Base-by-base conservation (phyloP, 192 early-diverging fungal genomes). In the Podila horticola region DNA sequence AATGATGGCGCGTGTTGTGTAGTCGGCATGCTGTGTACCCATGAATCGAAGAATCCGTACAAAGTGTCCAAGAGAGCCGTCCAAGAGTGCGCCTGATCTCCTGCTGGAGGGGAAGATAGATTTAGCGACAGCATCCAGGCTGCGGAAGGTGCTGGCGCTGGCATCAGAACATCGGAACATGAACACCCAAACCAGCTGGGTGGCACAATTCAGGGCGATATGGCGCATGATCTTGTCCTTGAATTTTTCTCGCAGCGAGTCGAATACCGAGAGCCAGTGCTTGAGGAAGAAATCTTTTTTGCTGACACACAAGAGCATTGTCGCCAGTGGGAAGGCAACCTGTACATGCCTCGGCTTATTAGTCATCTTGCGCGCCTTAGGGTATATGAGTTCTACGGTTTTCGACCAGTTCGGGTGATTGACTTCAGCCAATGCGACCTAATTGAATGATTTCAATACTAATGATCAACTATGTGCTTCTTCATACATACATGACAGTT, bases 371-470 rank as follows among this genome's bases (percentile, higher is more conserved):
- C 91, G 89, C 12, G 95, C 97, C 82, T 94, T 94, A 33, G 93
- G 89, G 75, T 92, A 95, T 71, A 99, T 92, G 17, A 94, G 83
- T 82, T 99, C 97, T 41, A 99, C 92, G 4, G 96, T 92, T 79
- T 94, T 96, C 31, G 92, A 93, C 91, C 97, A 97, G 33, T 92
- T 92, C 5, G 97, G 98, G 59, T 98, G 83, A 70, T 98, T 99
- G 29, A 97, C 97, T 82, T 98, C 98, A 9, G 94, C 96, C 49
- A 91, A 88, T 8, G 96, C 97, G 4, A 98, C 90, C 87, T 92
- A 64, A 34, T 36, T 9, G 34, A 28, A 66, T 4, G 33, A 76
- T 36, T 38, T 31, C 31, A 41, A 75, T 36, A 10, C 33, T 13
- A 59, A 57, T 33, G 41, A 55, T 12, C 41, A 17, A 17, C 15